Conservation (phyloP, 352 stramenopile genomes). For the Phytophthora tentaculata region DNA sequence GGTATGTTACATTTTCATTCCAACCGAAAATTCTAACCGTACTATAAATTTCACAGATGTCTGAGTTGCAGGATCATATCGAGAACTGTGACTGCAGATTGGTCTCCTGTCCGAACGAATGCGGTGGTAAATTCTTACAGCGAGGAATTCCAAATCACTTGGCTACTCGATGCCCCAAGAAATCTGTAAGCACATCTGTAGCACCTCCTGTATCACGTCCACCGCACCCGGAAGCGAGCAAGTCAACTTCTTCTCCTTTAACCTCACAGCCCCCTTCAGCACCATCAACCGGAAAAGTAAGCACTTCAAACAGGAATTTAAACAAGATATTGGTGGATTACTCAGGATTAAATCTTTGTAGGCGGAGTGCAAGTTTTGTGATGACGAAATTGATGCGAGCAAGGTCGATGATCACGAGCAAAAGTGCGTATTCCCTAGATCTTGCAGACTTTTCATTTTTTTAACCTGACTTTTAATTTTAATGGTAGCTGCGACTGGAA, state of each 20-base stretch:
- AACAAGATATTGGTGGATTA: neutral
- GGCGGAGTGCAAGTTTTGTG: slow-evolving; percentile 82
- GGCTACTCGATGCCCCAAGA: slow-evolving; percentile 71
- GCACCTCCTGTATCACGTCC: slow-evolving; percentile 7
- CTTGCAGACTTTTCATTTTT: too few relatives aligned
- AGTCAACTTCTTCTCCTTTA: slow-evolving; percentile 7
- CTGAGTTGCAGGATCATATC: slow-evolving; percentile 82
- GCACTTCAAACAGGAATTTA: neutral
- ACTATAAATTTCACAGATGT: slow-evolving; percentile 56
- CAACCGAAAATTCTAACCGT: too few relatives aligned
- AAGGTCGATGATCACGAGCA: slow-evolving; percentile 73
- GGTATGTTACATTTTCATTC: slow-evolving; percentile 25
- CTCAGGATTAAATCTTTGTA: slow-evolving; percentile 13
- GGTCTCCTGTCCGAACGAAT: slow-evolving; percentile 78
- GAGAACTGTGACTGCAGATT: slow-evolving; percentile 84
- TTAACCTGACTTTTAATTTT: neutral
- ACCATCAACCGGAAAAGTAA: slow-evolving; percentile 23
- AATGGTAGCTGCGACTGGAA: slow-evolving; percentile 73
- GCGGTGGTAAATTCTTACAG: slow-evolving; percentile 82
- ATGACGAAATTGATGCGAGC: slow-evolving; percentile 61
- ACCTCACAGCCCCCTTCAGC: neutral
- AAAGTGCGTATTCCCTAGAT: slow-evolving; percentile 37
- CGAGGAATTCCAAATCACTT: slow-evolving; percentile 79
- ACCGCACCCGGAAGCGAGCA: slow-evolving; percentile 15
- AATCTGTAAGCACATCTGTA: slow-evolving; percentile 2